These are phyloP conservation scores for Canna indica DNA, from an alignment of 176 grass and related monocot genomes.

Conservation along the genomic window DNA sequence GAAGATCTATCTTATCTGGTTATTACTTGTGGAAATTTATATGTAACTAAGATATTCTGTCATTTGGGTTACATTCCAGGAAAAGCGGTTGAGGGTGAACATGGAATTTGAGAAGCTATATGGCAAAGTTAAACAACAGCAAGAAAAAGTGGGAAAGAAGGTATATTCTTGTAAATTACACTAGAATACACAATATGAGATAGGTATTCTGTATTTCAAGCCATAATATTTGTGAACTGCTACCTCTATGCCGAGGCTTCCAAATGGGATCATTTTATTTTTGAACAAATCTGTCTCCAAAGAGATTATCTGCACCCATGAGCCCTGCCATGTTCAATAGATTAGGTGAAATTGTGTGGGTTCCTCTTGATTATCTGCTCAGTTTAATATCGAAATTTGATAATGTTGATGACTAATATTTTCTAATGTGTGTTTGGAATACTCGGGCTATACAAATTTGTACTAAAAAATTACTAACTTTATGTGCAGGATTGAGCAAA, in stretches of 20 bases:
- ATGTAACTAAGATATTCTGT: constrained; percentile 6
- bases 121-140: constrained; percentile 88
- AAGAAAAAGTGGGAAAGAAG: constrained; percentile 96
- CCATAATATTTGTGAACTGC: not conserved
- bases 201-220: not conserved
- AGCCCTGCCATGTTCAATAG: not conserved
- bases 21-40: not conserved
- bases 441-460: not conserved
- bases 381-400: not conserved
- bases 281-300: not conserved
- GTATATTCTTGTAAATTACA: no score
- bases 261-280: not conserved
- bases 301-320: not conserved
- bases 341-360: not conserved
- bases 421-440: not conserved
- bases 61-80: constrained; percentile 36
- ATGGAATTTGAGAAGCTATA: constrained; percentile 84
- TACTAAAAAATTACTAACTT: not conserved
- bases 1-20: not conserved
- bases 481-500: not conserved
- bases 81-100: constrained; percentile 85
- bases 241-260: not conserved
- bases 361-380: not conserved
- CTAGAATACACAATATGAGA: not conserved
- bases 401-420: not conserved